Percentiles rank a stretch among this genome's conserved stretches.
These are phyloP conservation scores for Euclidium syriacum DNA, from an alignment of 345 rosid genomes.

Conservation along the genomic window DNA sequence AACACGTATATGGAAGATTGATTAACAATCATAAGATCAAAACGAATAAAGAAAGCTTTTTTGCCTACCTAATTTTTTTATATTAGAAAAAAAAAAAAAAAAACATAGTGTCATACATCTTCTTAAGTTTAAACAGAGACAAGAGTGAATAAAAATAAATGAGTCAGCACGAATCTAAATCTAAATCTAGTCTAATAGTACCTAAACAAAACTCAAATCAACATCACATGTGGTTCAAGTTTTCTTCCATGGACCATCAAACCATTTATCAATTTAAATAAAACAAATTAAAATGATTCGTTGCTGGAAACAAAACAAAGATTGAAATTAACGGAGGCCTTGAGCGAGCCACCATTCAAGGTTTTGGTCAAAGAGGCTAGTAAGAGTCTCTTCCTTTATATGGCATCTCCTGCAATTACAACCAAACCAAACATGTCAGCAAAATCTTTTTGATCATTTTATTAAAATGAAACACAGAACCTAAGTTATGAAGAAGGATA, in stretches of 20 bases:
- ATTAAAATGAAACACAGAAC: neutral
- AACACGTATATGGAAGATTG: slow-evolving; percentile 19
- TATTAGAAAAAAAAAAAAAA: neutral
- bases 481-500: neutral
- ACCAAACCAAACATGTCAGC: neutral
- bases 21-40: neutral
- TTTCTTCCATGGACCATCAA: slow-evolving; percentile 11
- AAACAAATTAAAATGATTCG: neutral
- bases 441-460: neutral
- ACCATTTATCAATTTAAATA: neutral
- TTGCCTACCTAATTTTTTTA: slow-evolving; percentile 11
- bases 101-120: slow-evolving; percentile 4
- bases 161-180: slow-evolving; percentile 16
- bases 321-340: neutral
- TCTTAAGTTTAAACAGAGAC: neutral
- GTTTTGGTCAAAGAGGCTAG: slow-evolving; percentile 22
- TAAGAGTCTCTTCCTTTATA: slow-evolving; percentile 32
- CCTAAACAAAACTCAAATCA: slow-evolving; percentile 3
- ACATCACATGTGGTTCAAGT: slow-evolving; percentile 21
- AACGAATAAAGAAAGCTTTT: neutral
- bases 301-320: slow-evolving; percentile 1
- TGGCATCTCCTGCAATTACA: slow-evolving; percentile 25
- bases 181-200: neutral
- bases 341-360: slow-evolving; percentile 8
- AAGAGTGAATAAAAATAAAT: slow-evolving; percentile 13